Percentiles rank a stretch among this genome's conserved stretches.
These are phyloP conservation scores for Aegilops speltoides DNA, from an alignment of 176 grass and related monocot species.

Conservation along the genomic window DNA sequence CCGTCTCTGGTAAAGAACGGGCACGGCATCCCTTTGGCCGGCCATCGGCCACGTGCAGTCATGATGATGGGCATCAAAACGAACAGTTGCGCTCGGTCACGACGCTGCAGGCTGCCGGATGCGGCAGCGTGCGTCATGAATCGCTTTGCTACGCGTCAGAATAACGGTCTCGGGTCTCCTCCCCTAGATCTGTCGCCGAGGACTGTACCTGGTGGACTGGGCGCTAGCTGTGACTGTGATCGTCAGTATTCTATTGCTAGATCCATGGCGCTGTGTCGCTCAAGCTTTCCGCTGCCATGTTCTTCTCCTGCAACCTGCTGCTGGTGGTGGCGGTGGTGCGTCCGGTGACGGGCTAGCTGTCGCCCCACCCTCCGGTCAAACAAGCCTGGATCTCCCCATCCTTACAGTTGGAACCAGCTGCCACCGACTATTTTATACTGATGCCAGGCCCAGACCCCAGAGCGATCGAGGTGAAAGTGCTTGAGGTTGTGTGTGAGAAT, in stretches of 20 bases:
- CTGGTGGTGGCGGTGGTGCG: neutral
- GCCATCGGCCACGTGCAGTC: neutral
- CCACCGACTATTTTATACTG: constrained; percentile 20
- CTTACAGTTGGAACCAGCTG: constrained; percentile 45
- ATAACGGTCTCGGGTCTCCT: neutral
- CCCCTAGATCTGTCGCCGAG: neutral
- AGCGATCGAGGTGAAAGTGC: neutral
- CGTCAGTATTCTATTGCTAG: neutral
- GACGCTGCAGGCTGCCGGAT: neutral
- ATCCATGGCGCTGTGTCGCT: constrained; percentile 15
- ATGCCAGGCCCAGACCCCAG: neutral
- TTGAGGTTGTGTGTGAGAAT: neutral
- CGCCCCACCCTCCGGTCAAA: constrained; percentile 35
- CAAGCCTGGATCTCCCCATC: neutral
- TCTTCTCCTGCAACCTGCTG: neutral
- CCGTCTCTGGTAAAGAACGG: neutral
- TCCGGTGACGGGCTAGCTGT: neutral
- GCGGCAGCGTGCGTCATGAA: neutral
- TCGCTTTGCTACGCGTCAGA: constrained; percentile 18
- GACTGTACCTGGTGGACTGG: too few species aligned
- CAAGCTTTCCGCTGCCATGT: constrained; percentile 41
- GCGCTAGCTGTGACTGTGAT: neutral
- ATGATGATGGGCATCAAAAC: constrained; percentile 16
- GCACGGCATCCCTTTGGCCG: neutral
- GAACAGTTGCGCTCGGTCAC: neutral